These are phyloP conservation scores for Sporisorium scitamineum DNA, from an alignment of 1,284 basidiomycete species.

Conservation along the genomic window DNA sequence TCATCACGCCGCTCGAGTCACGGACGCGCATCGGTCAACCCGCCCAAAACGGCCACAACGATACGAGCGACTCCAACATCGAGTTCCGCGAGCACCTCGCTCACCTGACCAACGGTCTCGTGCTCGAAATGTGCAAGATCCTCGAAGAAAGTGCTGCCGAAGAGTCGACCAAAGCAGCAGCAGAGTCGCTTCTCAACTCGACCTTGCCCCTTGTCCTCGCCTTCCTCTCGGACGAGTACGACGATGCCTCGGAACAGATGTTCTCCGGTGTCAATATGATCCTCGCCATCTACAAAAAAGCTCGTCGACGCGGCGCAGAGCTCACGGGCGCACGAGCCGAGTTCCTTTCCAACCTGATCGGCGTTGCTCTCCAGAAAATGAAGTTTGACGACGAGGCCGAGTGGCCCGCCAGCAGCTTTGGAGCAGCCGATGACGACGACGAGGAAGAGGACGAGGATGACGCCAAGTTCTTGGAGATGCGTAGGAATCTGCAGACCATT, in stretches of 20 bases:
- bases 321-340: slow-evolving; percentile 69
- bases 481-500: slow-evolving; percentile 85
- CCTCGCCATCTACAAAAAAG: slow-evolving; percentile 64
- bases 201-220: slow-evolving; percentile 84
- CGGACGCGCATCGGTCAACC: slow-evolving; percentile 51
- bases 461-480: slow-evolving; percentile 84
- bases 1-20: slow-evolving; percentile 57
- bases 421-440: slow-evolving; percentile 79
- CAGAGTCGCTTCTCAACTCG: slow-evolving; percentile 77
- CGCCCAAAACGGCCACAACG: slow-evolving; percentile 64
- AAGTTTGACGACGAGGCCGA: slow-evolving; percentile 77
- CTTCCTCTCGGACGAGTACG: slow-evolving; percentile 87
- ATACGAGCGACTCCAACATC: slow-evolving; percentile 77
- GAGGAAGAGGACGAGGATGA: slow-evolving; percentile 80
- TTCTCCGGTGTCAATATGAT: slow-evolving; percentile 59
- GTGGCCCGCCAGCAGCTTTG: slow-evolving; percentile 77
- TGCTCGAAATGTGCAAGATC: slow-evolving; percentile 86
- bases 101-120: slow-evolving; percentile 83
- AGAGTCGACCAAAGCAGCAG: slow-evolving; percentile 78
- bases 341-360: slow-evolving; percentile 81
- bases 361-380: slow-evolving; percentile 83
- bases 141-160: slow-evolving; percentile 76
- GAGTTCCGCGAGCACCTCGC: slow-evolving; percentile 90
- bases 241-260: slow-evolving; percentile 64
- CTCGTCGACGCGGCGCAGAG: slow-evolving; percentile 49